Evolutionary conservation across 257 asterid species (phyloP).

Genomic region (Solanum clarkiae): DNA sequence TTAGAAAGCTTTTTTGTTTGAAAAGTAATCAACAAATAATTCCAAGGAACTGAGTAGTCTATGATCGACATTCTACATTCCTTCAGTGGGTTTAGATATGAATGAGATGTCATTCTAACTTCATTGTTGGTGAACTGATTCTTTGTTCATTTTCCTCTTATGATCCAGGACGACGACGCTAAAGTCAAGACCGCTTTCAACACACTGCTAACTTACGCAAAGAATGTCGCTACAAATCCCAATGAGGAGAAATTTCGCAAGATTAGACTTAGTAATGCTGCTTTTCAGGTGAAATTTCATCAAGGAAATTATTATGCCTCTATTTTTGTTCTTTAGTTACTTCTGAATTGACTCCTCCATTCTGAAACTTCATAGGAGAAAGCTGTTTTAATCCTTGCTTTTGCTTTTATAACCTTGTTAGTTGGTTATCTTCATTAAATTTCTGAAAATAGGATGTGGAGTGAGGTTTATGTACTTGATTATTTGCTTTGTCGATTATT

Average conservation of each 20-base stretch:
- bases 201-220: conserved; percentile 77
- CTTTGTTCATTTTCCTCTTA: conserved; percentile 2
- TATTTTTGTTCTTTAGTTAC: background rate
- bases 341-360: background rate
- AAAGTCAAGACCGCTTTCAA: conserved; percentile 91
- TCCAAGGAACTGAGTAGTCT: background rate
- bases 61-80: background rate
- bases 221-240: conserved; percentile 86
- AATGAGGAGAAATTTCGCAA: conserved; percentile 88
- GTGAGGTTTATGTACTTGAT: background rate
- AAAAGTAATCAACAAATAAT: background rate
- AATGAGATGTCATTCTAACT: background rate
- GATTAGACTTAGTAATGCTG: conserved; percentile 76
- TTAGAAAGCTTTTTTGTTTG: background rate
- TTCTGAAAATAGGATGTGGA: background rate
- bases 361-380: background rate
- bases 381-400: background rate
- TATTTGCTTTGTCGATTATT: background rate
- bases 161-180: conserved; percentile 67
- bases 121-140: background rate
- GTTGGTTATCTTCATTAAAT: background rate
- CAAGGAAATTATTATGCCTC: background rate
- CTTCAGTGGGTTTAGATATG: background rate
- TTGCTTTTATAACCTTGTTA: background rate
- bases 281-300: conserved; percentile 53